Base-by-base conservation (phyloP, 2,329 filamentous ascomycete species). In the Trichoderma harzianum region DNA sequence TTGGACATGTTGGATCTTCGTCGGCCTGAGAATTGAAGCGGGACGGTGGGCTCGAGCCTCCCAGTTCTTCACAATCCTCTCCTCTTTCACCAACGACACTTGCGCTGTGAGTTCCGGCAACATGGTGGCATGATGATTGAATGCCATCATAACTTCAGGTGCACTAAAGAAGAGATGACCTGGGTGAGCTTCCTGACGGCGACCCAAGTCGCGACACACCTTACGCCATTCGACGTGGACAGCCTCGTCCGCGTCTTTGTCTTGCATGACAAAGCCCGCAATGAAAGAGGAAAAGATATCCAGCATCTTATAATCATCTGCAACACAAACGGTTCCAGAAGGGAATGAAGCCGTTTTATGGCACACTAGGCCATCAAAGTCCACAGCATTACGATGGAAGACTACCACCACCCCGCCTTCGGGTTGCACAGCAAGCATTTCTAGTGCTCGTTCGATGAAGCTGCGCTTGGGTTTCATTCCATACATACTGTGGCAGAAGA, bases 401-500 rank as follows among this genome's bases (percentile, higher is more conserved):
- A 90, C 82, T 3, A 85, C 80, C 1, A 89, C 83, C 30, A 87
- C 76, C 69, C 82, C 84, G n/a, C 75, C 80, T 71, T 78, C 73
- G 73, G 80, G 78, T 39, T 75, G 70, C 69, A 82, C 74, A 72
- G 74, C 77, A 36, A 91, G 85, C 83, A 88, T 81, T 21, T 77
- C 74, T 8, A 91, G 76, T 2, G 86, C 83, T 21, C 72, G 74
- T 76, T 84, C 76, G 73, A 91, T 84, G 72, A 82, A 83, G 2
- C 16, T 76, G n/a, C 73, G 75, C 74, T 87, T 86, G 3, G 82
- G 82, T 0, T 81, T 82, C 85, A 91, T 86, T 72, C 87, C 87
- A 74, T 91, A 90, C 84, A 91, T 85, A 79, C 89, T 90, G 77
- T 91, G 88, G 74, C 88, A 91, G 78, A 91, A 89, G 5, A 91